Evolutionary conservation across 2,329 filamentous ascomycete genomes (phyloP), one percentile per base, ranked within the genome.

Genomic region (Clonostachys rosea): DNA sequence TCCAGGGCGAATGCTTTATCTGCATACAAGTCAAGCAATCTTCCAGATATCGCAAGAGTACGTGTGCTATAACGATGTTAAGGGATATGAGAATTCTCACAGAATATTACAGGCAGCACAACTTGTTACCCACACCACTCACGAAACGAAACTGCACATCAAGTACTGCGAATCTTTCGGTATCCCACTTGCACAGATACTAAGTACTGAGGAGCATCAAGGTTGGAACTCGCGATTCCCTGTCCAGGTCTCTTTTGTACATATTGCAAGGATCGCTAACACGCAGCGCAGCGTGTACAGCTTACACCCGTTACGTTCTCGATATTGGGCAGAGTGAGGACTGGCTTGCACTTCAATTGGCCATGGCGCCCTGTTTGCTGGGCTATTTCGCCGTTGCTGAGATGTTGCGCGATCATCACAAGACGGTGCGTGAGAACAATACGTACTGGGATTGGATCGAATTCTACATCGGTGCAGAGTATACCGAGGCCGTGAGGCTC

Each of bases 391-490:
- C 81, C 47, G 88, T 95, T 50, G 92, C 89, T 6, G 76, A 77
- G 57, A 79, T 89, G 57, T 73, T 96, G 4, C 75, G 83, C 56
- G 72, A 72, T 13, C 83, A 87, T 51, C 68, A 76, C 43, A 73
- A 70, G n/a, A 86, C 83, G 35, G 72, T 72, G 51, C 74, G 75
- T 37, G 74, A 75, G 39, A 74, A 86, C 12, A 95, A 92, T 62
- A 74, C 69, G 16, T 97, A 95, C 69, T 94, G 87, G 86, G 79
- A 83, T 42, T 97, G 92, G 92, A 89, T 97, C 54, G 76, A 91
- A 61, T 95, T 89, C 59, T 97, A 96, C 60, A 80, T 87, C 14
- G 87, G 84, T 3, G 84, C 89, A 1, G 88, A 94, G 61, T 96
- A 95, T 55, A 68, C 74, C 1, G 74, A 83, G 51, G 88, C 89